A percentile compares a stretch with the other conserved stretches of the same genome.
These are phyloP conservation scores for Phytopythium cucurbitacearum DNA, from an alignment of 352 stramenopile species.

Conservation along the genomic window DNA sequence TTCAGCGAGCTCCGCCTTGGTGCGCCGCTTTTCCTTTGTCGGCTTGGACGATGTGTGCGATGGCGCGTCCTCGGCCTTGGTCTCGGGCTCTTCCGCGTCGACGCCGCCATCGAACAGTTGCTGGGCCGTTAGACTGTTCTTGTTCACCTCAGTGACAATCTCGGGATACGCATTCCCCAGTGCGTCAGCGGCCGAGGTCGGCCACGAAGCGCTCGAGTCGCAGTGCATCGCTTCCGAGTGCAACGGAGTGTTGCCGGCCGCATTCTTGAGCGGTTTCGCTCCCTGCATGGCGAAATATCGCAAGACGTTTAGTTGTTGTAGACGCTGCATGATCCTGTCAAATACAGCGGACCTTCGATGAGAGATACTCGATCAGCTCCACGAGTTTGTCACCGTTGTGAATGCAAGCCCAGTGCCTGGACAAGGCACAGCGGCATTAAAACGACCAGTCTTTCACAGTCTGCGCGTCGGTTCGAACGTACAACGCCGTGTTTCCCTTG, in stretches of 20 bases:
- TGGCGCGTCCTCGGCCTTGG: conserved; percentile 10
- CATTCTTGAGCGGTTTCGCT: conserved; percentile 57
- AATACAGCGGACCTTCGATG: conserved; percentile 39
- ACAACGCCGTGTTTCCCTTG: conserved; percentile 74
- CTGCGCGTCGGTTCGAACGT: conserved; percentile 3
- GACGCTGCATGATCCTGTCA: too few relatives aligned
- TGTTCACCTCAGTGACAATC: conserved; percentile 46
- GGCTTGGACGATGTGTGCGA: conserved; percentile 15
- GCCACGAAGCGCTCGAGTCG: conserved; percentile 48
- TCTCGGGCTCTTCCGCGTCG: conserved; percentile 39
- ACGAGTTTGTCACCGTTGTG: conserved; percentile 40
- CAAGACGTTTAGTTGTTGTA: not conserved
- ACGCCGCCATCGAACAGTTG: conserved; percentile 64
- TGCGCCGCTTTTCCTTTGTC: conserved; percentile 18
- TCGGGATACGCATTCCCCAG: conserved; percentile 52
- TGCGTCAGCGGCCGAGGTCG: conserved; percentile 34
- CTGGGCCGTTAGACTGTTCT: conserved; percentile 51
- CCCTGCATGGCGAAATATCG: conserved; percentile 20
- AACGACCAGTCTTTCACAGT: not conserved
- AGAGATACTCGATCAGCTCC: conserved; percentile 47
- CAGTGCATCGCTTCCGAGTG: conserved; percentile 79
- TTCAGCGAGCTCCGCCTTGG: conserved; percentile 20
- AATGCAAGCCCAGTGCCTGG: conserved; percentile 72
- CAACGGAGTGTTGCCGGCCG: conserved; percentile 50
- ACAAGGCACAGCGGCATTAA: conserved; percentile 3